Evolutionary conservation across 2,329 filamentous ascomycete genomes (phyloP).

Genomic region (Aspergillus amoenus): DNA sequence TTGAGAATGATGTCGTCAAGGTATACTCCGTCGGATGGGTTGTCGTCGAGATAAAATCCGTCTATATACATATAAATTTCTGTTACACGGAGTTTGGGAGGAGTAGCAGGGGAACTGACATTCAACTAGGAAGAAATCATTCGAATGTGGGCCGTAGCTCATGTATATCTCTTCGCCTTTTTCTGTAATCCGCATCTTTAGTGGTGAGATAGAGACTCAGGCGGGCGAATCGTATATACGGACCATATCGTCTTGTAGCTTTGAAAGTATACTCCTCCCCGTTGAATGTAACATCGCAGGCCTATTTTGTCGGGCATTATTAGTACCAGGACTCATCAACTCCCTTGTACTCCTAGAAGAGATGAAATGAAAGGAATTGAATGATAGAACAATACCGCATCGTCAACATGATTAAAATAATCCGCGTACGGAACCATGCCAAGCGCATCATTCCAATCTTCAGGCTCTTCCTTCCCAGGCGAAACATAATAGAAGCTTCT

Average conservation of each 20-base stretch:
- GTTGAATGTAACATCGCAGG: slow-evolving; percentile 30
- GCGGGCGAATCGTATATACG: background rate
- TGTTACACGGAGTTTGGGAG: background rate
- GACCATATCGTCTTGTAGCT: slow-evolving; percentile 28
- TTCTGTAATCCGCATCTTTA: slow-evolving; percentile 19
- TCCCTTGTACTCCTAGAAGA: background rate
- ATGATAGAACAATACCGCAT: slow-evolving; percentile 26
- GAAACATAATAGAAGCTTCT: slow-evolving; percentile 59
- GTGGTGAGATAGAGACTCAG: background rate
- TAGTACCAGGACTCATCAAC: background rate
- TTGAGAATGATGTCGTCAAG: slow-evolving; percentile 36
- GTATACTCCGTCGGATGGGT: slow-evolving; percentile 34
- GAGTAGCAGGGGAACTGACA: slow-evolving; percentile 24
- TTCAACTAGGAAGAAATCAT: slow-evolving; percentile 38
- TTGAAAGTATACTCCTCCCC: slow-evolving; percentile 27
- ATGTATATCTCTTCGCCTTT: slow-evolving; percentile 39
- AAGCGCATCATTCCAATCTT: slow-evolving; percentile 39
- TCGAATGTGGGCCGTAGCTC: slow-evolving; percentile 40
- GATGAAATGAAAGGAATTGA: background rate
- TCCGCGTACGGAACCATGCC: slow-evolving; percentile 43
- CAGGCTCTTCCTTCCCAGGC: slow-evolving; percentile 31
- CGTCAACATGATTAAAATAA: slow-evolving; percentile 43
- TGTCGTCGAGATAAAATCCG: slow-evolving; percentile 36
- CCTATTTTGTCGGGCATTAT: slow-evolving; percentile 7
- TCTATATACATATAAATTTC: slow-evolving; percentile 20